phyloP scores from a whole-genome alignment of 371 early-diverging fungal genomes.

The Circinella minor region DNA sequence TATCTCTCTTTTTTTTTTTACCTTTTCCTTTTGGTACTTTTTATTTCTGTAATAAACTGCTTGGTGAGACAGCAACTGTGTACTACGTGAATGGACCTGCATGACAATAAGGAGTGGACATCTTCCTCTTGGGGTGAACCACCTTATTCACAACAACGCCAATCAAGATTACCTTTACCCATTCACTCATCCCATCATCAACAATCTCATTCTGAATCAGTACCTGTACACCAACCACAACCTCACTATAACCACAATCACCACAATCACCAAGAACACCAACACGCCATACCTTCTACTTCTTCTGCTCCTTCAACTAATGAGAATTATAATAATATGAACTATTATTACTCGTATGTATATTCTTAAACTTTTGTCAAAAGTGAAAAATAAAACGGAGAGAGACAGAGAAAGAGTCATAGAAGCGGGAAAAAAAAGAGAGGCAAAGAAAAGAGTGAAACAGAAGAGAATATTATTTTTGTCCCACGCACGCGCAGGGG shows the following conservation, averaged over 20 bases:
- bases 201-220: not conserved
- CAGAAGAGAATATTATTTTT: not conserved
- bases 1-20: not conserved
- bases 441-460: too few relatives aligned
- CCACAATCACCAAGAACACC: too few relatives aligned
- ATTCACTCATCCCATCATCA: conserved; percentile 25
- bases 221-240: not conserved
- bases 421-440: too few relatives aligned
- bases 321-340: too few relatives aligned
- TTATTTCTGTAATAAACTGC: not conserved
- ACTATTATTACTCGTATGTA: conserved; percentile 19
- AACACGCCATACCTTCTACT: too few relatives aligned
- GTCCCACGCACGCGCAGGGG: conserved; percentile 21
- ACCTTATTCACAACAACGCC: conserved; percentile 18
- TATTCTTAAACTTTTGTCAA: not conserved
- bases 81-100: conserved; percentile 22
- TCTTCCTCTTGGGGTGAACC: conserved; percentile 20
- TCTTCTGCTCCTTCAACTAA: too few relatives aligned
- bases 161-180: conserved; percentile 22
- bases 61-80: conserved; percentile 3
- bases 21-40: not conserved
- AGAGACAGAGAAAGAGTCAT: too few relatives aligned
- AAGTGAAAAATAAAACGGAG: not conserved
- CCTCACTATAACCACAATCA: not conserved
- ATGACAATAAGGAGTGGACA: conserved; percentile 25